Base-by-base conservation (phyloP, 257 asterid species). In the Buddleja alternifolia region DNA sequence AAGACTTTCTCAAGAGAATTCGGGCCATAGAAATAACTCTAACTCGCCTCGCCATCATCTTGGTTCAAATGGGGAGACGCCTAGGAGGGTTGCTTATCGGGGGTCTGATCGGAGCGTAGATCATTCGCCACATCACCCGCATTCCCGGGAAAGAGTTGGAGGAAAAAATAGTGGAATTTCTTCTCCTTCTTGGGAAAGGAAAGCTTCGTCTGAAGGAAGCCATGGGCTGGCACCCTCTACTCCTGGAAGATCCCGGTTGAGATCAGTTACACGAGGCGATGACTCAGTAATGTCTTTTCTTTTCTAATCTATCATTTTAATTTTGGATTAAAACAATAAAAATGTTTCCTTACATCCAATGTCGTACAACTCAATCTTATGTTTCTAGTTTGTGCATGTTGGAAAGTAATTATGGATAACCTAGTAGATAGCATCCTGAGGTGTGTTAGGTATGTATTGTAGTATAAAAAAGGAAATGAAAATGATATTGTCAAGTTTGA, bases 151-250 rank as follows among this genome's bases (percentile, higher is more conserved):
- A 71, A 85, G 76, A 67, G 51, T 37, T 63, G 90, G 84, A 59
- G 88, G 81, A n/a, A 87, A 68, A 72, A 82, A 51, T 56, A 74
- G 75, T 48, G 93, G 85, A 56, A 69, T 82, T 63, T 85, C 97
- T 74, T 92, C 96, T 62, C 97, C 97, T 47, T 81, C 96, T 7
- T 87, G 96, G 96, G 97, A 91, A 60, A 85, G 87, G 80, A 91
- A 79, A 73, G 78, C 76, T 75, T 57, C 83, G 3, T 69, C 82
- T 42, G 97, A 89, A 42, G 89, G 92, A 50, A 73, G 75, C 75
- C 92, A 78, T 11, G 82, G 86, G 37, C 71, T 78, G 61, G 90
- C 90, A 24, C 94, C 95, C 72, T 80, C 83, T 34, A 92, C 97
- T 69, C 97, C 95, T 14, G 96, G 95, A 66, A 85, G 96, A 60